Conservation (phyloP, 306 rosid species). For the Senna siamea region DNA sequence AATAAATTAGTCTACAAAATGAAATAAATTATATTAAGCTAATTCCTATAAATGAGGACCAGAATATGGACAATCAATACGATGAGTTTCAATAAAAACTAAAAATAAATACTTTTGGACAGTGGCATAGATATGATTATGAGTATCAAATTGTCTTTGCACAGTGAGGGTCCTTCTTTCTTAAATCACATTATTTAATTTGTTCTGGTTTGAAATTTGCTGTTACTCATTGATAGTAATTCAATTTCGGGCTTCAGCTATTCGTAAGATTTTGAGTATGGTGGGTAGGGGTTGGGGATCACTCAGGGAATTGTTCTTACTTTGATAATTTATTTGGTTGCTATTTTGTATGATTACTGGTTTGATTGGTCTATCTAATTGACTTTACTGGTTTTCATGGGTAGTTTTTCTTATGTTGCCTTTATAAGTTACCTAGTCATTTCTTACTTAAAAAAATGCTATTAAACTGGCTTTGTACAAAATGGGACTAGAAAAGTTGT, state of each 20-base stretch:
- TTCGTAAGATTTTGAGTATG: not conserved
- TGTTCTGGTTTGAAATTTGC: not conserved
- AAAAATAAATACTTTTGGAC: not conserved
- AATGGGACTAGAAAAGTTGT: not conserved
- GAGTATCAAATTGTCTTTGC: constrained; percentile 16
- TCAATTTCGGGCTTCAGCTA: not conserved
- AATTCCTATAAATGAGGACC: too few species aligned
- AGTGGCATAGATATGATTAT: constrained; percentile 2
- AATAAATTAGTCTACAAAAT: not conserved
- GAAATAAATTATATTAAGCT: not conserved
- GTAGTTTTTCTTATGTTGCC: not conserved
- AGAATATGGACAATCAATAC: too few species aligned
- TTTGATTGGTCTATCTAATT: not conserved
- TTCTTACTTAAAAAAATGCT: not conserved
- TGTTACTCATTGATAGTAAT: not conserved
- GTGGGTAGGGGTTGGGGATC: not conserved
- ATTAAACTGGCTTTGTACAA: constrained; percentile 19
- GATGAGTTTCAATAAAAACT: too few species aligned
- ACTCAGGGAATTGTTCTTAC: not conserved
- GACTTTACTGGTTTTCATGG: constrained; percentile 12
- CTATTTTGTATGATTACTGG: not conserved
- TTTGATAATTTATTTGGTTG: not conserved
- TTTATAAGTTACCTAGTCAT: constrained; percentile 16
- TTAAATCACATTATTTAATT: not conserved
- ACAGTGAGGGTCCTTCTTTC: not conserved